Base-by-base conservation (phyloP, 2,329 filamentous ascomycete species). In the Xylariaceae sp. region DNA sequence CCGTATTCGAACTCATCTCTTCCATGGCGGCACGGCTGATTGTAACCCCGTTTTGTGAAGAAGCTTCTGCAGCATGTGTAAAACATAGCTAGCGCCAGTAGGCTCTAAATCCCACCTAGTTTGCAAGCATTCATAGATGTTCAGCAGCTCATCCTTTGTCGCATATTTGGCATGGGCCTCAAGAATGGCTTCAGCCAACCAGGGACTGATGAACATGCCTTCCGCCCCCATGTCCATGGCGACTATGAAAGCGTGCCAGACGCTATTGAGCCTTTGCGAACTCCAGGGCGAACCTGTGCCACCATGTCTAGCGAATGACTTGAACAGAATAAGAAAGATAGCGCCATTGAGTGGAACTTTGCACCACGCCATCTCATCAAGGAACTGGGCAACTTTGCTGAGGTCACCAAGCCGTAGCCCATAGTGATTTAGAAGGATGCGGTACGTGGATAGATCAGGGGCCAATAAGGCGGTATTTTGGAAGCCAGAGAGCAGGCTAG, bases 281-380 rank as follows among this genome's bases (percentile, higher is more conserved):
- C 84, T 90, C 93, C 94, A 99, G 10, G 84, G 80, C 0, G 86
- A 86, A 63, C 86, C 74, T 0, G 78, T 70, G 30, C 85, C 86
- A 9, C 92, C 93, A 69, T 96, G 87, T 2, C 77, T 73, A 37
- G 82, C 80, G 70, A 97, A 99, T 0, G 89, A 92, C 67, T 90
- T 88, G 75, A 97, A 89, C 2, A 97, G 78, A 6, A 88, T 81
- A 44, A 94, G 78, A 69, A 93, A 97, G 23, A 96, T 82, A 59
- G 88, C 82, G 4, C 88, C 88, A 62, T 93, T 85, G 13, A 93
- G 76, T 0, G 85, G 83, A 2, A 96, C 78, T 2, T 80, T 76
- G 65, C 86, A 86, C 44, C 77, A 75, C 58, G 83, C 84, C 91
- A 97, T 96, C 71, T 97, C 93, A 51, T 85, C 82, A 18, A 99